Evolutionary conservation across 139 green algal species (phyloP).

Genomic region (Coelastrella sp.): DNA sequence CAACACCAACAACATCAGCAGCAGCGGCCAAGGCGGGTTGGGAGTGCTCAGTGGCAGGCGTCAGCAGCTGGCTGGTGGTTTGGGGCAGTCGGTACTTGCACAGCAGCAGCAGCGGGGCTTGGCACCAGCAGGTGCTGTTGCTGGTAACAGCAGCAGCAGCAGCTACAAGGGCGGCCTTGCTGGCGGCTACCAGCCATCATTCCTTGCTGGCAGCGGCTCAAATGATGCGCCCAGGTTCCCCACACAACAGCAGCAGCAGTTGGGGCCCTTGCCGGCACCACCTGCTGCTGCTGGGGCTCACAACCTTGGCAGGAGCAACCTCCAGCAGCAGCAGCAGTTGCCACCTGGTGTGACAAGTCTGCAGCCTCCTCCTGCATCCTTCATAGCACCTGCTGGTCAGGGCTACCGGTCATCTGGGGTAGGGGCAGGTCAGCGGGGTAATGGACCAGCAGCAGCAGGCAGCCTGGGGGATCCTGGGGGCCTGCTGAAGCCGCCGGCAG

Average conservation of each 20-base stretch:
- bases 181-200: not conserved
- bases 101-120: slow-evolving; percentile 24
- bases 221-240: not conserved
- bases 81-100: not conserved
- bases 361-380: not conserved
- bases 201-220: slow-evolving; percentile 9
- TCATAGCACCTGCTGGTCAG: not conserved
- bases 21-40: not conserved
- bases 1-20: not conserved
- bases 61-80: not conserved
- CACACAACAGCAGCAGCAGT: not conserved
- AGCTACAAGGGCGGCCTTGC: not conserved
- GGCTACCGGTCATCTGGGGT: not conserved
- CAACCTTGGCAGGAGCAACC: not conserved
- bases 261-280: slow-evolving; percentile 6
- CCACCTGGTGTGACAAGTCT: slow-evolving; percentile 32
- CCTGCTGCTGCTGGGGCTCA: slow-evolving; percentile 14
- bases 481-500: not conserved
- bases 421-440: not conserved
- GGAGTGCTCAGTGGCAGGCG: not conserved
- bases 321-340: slow-evolving; percentile 17
- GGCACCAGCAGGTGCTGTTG: not conserved
- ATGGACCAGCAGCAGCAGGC: not conserved
- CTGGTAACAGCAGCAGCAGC: slow-evolving; percentile 16
- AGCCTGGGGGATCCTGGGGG: not conserved